Conservation (phyloP, 2,329 filamentous ascomycete genomes). For the Cercospora brassicicola region DNA sequence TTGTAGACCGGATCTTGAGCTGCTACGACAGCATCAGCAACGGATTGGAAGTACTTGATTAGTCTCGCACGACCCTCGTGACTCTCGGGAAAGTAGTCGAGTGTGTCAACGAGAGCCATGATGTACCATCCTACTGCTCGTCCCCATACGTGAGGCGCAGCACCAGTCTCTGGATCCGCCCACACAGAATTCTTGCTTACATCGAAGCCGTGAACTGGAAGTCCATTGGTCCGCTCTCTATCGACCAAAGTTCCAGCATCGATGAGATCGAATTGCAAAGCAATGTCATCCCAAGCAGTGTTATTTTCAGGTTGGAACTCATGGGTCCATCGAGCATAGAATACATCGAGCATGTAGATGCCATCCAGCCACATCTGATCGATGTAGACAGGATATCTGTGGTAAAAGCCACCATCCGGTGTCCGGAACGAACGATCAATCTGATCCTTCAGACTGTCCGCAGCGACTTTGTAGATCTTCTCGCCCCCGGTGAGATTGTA, state of each 20-base stretch:
- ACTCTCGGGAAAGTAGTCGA: constrained; percentile 40
- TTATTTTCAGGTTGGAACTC: constrained; percentile 16
- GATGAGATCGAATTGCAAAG: constrained; percentile 49
- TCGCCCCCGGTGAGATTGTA: constrained; percentile 24
- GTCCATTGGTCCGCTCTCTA: constrained; percentile 32
- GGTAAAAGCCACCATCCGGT: constrained; percentile 33
- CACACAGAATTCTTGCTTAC: constrained; percentile 50
- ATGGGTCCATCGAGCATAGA: constrained; percentile 37
- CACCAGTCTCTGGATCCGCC: constrained; percentile 54
- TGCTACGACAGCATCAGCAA: constrained; percentile 43
- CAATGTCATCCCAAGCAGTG: constrained; percentile 23
- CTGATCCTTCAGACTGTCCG: constrained; percentile 24
- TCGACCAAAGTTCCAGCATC: constrained; percentile 42
- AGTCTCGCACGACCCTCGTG: constrained; percentile 36
- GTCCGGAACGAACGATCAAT: constrained; percentile 32
- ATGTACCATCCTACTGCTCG: constrained; percentile 57
- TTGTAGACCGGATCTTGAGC: constrained; percentile 38
- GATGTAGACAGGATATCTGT: constrained; percentile 43
- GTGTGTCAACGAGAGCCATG: constrained; percentile 52
- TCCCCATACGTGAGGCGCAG: constrained; percentile 55
- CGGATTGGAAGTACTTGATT: constrained; percentile 39
- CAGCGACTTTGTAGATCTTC: constrained; percentile 22
- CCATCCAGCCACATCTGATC: constrained; percentile 56
- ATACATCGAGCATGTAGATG: constrained; percentile 51
- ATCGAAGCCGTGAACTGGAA: constrained; percentile 58